Base-by-base conservation (phyloP, 805 yeast species). In the Kuraishia capsulata region DNA sequence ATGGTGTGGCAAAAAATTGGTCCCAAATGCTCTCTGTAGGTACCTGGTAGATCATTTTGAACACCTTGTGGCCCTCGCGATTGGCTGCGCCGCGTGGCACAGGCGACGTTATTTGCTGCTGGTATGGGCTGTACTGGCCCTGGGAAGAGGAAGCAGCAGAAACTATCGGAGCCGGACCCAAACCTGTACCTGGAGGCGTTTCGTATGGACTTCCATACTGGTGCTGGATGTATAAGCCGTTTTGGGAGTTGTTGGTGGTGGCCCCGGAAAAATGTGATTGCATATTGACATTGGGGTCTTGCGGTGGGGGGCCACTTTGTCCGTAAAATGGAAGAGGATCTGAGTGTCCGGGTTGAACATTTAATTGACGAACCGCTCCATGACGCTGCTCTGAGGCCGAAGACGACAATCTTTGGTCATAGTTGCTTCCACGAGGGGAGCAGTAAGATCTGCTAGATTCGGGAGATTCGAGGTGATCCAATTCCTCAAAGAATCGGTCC, bases 1-100 rank as follows among this genome's bases (percentile, higher is more conserved):
- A 17, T 4, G 37, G 47, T 16, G 53, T 50, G 1, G 61, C 58
- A 50, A 78, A 76, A 46, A 74, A 73, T 46, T 76, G 82, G 38
- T 77, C 85, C 83, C 86, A 79, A 25, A 80, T 77, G 20, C 77
- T 64, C 39, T 79, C 86, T 2, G 75, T 69, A 3, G 82, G 78
- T 35, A 78, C 71, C 51, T 73, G 81, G 48, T 69, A 72, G 43
- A 81, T 69, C 62, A 81, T 59, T 47, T 78, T 83, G 50, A 67
- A 75, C 17, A 78, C 69, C 37, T 65, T 61, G 43, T 67, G 69
- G 4, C 79, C 81, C 43, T 80, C 86, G 30, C 49, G 59, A 4
- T 57, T 43, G 36, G 48, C 33, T 3, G 42, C 39, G 18, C 34
- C 26, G 30, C 25, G 35, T 24, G 26, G 26, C 11, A 24, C 8